Base-by-base conservation (phyloP, 2,329 filamentous ascomycete genomes). In the Alternaria arbusti region DNA sequence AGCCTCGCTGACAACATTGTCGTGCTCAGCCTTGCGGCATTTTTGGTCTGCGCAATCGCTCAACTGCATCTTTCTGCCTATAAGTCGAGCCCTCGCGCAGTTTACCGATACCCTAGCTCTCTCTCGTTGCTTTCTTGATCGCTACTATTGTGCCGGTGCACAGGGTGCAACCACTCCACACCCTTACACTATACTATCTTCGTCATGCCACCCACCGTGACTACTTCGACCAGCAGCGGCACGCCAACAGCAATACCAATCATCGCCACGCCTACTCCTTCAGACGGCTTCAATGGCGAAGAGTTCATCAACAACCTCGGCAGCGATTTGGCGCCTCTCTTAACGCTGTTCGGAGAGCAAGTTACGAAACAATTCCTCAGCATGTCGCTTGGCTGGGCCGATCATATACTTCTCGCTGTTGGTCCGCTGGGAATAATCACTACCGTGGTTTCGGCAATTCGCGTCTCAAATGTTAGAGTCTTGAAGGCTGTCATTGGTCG, bases 281-380 rank as follows among this genome's bases (percentile, higher is more conserved):
- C 77, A 77, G 1, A 62, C 82, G 1, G 64, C 0, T 56, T 56
- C 15, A 4, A 3, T 3, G 54, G 54, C 2, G 54, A 56, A 13
- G 43, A 46, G 5, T 56, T 56, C 43, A 30, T 32, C 3, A 56
- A 56, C 9, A 56, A 56, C 0, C 43, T 56, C 3, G 25, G 25
- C 11, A 46, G 40, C 4, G 54, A 55, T 10, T 1, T 55, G 23
- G 52, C 52, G 3, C 40, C 52, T 45, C 52, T 55, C 7, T 2
- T 83, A 1, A 67, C 77, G 0, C 69, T 83, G 0, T 82, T 82
- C 25, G 80, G 80, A 8, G 81, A 83, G 32, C 71, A 76, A 1
- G 72, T 81, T 1, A 81, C 81, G 0, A 80, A 79, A 43, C 79
- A 82, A 40, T 83, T 78, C 47, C 69, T 83, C 3, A 82, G 77